Evolutionary conservation across 202 grass and related monocot genomes (phyloP).

Genomic region (Musa balbisiana): DNA sequence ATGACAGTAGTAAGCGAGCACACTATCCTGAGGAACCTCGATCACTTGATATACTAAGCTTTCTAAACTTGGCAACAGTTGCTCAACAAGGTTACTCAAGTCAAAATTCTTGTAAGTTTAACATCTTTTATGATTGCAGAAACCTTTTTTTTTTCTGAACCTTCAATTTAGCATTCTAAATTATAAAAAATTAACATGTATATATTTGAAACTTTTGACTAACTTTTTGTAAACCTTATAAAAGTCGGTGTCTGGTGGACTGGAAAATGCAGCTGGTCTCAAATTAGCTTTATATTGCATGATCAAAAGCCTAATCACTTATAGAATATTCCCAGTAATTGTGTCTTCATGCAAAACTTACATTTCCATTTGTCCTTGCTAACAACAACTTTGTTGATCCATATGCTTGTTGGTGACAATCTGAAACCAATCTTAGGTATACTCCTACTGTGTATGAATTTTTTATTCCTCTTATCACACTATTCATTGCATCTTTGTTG

Average conservation of each 20-base stretch:
- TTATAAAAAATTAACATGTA: not conserved
- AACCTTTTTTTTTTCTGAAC: not conserved
- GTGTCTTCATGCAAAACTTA: too few species aligned
- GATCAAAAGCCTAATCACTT: too few species aligned
- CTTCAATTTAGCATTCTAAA: not conserved
- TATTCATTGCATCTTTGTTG: not conserved
- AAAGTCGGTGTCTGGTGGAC: too few species aligned
- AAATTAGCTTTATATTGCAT: too few species aligned
- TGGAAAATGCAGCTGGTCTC: too few species aligned
- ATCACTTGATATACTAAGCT: conserved; percentile 72
- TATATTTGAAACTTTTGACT: not conserved
- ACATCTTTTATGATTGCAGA: not conserved
- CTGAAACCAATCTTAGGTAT: not conserved
- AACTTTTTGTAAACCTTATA: too few species aligned
- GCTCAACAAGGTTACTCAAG: conserved; percentile 24
- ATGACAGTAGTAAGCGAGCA: conserved; percentile 19
- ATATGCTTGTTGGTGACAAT: not conserved
- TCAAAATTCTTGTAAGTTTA: conserved; percentile 36
- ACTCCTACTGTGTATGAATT: not conserved
- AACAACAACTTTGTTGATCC: too few species aligned
- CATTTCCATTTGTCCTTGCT: too few species aligned
- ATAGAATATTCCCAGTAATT: too few species aligned
- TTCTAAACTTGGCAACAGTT: conserved; percentile 56
- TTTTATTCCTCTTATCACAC: not conserved
- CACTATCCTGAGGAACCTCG: conserved; percentile 35